These are phyloP conservation scores for Penicillium longicatenatum DNA, from an alignment of 495 filamentous ascomycete species.

Conservation along the genomic window DNA sequence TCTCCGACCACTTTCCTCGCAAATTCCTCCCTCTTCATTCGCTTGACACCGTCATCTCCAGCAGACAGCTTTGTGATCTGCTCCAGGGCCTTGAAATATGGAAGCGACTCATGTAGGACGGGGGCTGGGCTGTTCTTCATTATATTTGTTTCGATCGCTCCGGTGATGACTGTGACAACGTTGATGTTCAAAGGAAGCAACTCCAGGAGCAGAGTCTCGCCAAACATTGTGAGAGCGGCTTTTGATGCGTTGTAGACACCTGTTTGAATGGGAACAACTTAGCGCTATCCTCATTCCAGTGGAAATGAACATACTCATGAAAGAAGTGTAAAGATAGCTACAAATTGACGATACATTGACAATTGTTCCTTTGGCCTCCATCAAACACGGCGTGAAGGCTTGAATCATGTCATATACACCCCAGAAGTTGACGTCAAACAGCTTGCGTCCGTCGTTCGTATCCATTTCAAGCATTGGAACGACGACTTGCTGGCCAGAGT, in stretches of 20 bases:
- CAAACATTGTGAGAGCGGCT: constrained; percentile 22
- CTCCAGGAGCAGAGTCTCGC: constrained; percentile 35
- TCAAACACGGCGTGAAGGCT: constrained; percentile 55
- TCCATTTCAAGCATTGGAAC: constrained; percentile 55
- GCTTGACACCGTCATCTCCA: neutral
- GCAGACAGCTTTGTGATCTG: neutral
- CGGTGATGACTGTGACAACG: constrained; percentile 44
- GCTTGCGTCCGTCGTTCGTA: constrained; percentile 49
- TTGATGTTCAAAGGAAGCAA: constrained; percentile 31
- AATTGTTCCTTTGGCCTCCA: constrained; percentile 54
- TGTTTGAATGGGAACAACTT: constrained; percentile 19
- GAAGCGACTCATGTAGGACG: neutral
- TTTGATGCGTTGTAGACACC: constrained; percentile 33
- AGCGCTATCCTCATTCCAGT: neutral
- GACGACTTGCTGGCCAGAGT: constrained; percentile 58
- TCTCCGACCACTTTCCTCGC: neutral
- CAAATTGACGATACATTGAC: constrained; percentile 32
- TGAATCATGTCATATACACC: constrained; percentile 56
- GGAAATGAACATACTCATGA: constrained; percentile 22
- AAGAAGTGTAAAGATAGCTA: neutral
- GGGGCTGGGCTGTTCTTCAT: neutral
- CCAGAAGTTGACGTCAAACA: constrained; percentile 67
- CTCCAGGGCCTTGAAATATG: neutral
- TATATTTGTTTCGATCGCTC: constrained; percentile 15
- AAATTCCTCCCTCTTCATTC: neutral